These are phyloP conservation scores for Aegle marmelos DNA, from an alignment of 345 rosid genomes.

Conservation along the genomic window DNA sequence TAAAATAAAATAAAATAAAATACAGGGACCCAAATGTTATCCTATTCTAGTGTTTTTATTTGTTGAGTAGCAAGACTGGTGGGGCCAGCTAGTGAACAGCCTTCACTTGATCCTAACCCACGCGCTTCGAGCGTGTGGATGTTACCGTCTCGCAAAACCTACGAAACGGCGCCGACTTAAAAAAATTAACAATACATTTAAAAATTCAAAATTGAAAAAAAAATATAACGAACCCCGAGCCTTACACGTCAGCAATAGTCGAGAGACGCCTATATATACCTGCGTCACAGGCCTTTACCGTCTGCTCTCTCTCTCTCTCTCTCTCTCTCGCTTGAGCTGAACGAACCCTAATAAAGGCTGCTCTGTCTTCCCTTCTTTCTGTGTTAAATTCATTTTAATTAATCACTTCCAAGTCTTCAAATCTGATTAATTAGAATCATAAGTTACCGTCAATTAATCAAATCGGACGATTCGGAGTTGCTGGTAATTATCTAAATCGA, in stretches of 20 bases:
- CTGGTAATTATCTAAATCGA: constrained; percentile 11
- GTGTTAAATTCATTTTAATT: neutral
- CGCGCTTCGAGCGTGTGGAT: neutral
- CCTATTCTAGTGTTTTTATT: neutral
- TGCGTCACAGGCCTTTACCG: fast-evolving
- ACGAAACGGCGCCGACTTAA: constrained; percentile 14
- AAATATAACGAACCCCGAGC: neutral
- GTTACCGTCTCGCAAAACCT: neutral
- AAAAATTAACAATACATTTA: neutral
- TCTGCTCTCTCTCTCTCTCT: neutral
- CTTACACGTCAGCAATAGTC: constrained; percentile 13
- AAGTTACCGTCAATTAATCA: neutral
- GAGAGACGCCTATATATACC: constrained; percentile 4
- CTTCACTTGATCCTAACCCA: neutral
- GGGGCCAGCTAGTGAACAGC: constrained; percentile 1
- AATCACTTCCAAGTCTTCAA: neutral
- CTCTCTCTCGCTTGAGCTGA: neutral
- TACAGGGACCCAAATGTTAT: neutral
- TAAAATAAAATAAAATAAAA: too few species aligned
- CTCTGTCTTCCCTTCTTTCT: neutral
- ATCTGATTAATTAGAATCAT: neutral
- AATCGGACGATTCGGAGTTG: constrained; percentile 8
- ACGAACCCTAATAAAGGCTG: neutral
- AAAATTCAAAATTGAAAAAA: neutral
- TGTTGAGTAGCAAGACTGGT: neutral